These are phyloP conservation scores for Plantago elongata DNA, from an alignment of 257 asterid species.

Conservation along the genomic window DNA sequence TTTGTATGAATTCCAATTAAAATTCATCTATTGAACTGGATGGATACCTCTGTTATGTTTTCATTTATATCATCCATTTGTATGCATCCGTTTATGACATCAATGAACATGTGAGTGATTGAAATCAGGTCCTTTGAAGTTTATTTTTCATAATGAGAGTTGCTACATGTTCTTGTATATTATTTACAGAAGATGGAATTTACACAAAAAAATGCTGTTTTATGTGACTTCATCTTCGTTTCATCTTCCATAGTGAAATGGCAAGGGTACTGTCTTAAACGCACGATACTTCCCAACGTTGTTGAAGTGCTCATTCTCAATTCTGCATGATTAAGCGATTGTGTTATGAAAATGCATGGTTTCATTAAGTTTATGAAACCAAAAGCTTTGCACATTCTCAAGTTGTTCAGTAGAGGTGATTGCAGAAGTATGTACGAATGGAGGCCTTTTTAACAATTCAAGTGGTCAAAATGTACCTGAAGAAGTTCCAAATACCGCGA, in stretches of 20 bases:
- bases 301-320: slow-evolving; percentile 83
- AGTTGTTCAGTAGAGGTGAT: background rate
- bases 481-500: slow-evolving; percentile 87
- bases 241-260: slow-evolving; percentile 66
- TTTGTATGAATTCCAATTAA: background rate
- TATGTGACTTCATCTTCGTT: slow-evolving; percentile 15
- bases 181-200: too few species aligned
- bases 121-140: too few species aligned
- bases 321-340: slow-evolving; percentile 29
- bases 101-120: too few species aligned
- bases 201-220: background rate
- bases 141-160: too few species aligned
- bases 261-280: slow-evolving; percentile 66
- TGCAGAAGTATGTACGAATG: too few species aligned
- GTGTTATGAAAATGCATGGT: background rate
- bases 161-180: too few species aligned
- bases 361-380: background rate
- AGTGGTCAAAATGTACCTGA: slow-evolving; percentile 40
- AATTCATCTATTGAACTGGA: background rate
- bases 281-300: slow-evolving; percentile 75
- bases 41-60: too few species aligned
- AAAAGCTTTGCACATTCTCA: background rate
- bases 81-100: too few species aligned
- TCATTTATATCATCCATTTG: too few species aligned
- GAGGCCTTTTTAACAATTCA: background rate